Evolutionary conservation across 2,329 filamentous ascomycete species (phyloP).

Genomic region (Xylaria sp.): DNA sequence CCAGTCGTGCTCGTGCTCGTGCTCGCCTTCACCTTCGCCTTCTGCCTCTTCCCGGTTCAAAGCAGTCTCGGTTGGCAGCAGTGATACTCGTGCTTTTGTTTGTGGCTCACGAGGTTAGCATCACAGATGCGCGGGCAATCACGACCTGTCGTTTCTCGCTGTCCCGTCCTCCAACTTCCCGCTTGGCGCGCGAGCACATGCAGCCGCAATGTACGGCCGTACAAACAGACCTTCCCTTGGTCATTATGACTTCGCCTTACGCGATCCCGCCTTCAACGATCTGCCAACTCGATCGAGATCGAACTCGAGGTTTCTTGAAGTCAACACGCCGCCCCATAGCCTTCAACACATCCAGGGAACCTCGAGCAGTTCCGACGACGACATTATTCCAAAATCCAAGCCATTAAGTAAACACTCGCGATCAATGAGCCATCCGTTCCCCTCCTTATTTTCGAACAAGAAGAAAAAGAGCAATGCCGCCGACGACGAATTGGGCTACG

Average conservation of each 20-base stretch:
- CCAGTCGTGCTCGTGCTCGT: not conserved
- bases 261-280: constrained; percentile 31
- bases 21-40: not conserved
- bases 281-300: constrained; percentile 32
- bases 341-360: constrained; percentile 40
- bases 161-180: constrained; percentile 23
- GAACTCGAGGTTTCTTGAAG: constrained; percentile 36
- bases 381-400: constrained; percentile 35
- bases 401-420: constrained; percentile 55
- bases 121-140: constrained; percentile 25
- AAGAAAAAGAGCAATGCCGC: constrained; percentile 59
- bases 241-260: constrained; percentile 37
- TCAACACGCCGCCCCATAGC: constrained; percentile 29
- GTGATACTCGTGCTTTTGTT: not conserved
- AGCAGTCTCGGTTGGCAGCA: not conserved
- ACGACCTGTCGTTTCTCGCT: constrained; percentile 20
- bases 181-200: constrained; percentile 19
- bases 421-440: constrained; percentile 82
- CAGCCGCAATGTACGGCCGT: constrained; percentile 33
- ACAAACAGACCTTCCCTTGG: constrained; percentile 36
- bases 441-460: constrained; percentile 68
- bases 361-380: constrained; percentile 51
- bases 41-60: not conserved
- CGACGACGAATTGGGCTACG: constrained; percentile 39
- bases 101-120: not conserved